These are phyloP conservation scores for Aspergillus brunneoviolaceus DNA, from an alignment of 2,329 filamentous ascomycete species.

Conservation along the genomic window DNA sequence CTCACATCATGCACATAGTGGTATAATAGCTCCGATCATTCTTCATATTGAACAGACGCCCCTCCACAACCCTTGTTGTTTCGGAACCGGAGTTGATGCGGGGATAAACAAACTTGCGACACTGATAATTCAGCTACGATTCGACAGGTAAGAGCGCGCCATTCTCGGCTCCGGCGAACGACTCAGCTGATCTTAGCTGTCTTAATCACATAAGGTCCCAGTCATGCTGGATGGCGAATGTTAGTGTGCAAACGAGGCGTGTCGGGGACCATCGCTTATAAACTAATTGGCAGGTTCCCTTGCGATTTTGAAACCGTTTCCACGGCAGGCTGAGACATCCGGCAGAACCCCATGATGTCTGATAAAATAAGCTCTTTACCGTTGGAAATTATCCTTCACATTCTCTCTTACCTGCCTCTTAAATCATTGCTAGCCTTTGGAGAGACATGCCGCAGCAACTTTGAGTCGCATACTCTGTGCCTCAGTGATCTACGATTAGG, in stretches of 20 bases:
- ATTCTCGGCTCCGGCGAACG: background rate
- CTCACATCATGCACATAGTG: background rate
- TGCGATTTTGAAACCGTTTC: background rate
- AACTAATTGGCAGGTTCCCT: background rate
- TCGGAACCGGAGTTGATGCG: background rate
- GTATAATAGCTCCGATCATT: background rate
- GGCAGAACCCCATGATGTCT: slow-evolving; percentile 11
- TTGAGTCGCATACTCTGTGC: slow-evolving; percentile 28
- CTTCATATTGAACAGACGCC: background rate
- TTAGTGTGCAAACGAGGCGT: too few relatives aligned
- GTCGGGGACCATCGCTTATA: background rate
- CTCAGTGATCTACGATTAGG: slow-evolving; percentile 33
- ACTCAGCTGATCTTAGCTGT: too few relatives aligned
- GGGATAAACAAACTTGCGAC: background rate
- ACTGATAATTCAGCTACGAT: background rate
- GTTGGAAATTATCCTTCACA: slow-evolving; percentile 31
- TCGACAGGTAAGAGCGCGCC: background rate
- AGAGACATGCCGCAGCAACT: slow-evolving; percentile 29
- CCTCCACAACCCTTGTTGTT: background rate
- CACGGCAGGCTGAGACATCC: background rate
- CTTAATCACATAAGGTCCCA: background rate
- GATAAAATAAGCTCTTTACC: slow-evolving; percentile 28
- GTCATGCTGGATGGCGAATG: background rate
- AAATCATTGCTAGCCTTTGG: slow-evolving; percentile 32
- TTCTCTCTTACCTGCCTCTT: slow-evolving; percentile 32